Evolutionary conservation across 23 red algal species (phyloP), one percentile per base, ranked within the genome.

Genomic region (Pyropia yezoensis): DNA sequence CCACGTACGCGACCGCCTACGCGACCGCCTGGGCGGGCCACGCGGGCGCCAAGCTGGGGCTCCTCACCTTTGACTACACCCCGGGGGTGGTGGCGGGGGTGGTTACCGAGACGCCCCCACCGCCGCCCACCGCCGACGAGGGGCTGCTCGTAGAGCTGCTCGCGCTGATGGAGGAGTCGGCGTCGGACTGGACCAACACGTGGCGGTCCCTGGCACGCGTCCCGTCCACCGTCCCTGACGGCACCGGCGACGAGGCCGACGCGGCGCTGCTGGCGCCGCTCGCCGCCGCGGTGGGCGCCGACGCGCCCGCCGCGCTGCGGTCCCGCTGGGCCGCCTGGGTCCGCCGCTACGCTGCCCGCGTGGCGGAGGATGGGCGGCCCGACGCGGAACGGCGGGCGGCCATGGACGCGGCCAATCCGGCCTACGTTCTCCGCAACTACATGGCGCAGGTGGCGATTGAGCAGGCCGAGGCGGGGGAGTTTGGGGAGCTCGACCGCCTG

Each of bases 391-490:
- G 93, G 18, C 49, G 78, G 15, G 26, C 56, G 27, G 60, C 25
- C 25, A 97, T 97, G 93, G 82, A 90, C 63, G 57, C 15, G 15
- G 62, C 58, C 17, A 89, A 89, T 27, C 93, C 93, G 14, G 78
- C 77, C 2, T 97, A 90, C 77, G 90, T 97, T 39, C 78, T 97
- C 50, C 73, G 93, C 17, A 97, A 97, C 66, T 97, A 97, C 33
- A 78, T 90, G 76, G 80, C 77, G 3, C 83, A 89, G 56, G 27
- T 21, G 52, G 93, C 93, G 27, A 97, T 97, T 55, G 85, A 97
- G n/a, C 62, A 57, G 64, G 94, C 94, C 20, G 85, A 98, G 50
- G 59, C 74, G 23, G 85, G 85, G 12, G 85, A 98, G 50, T 90
- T 69, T 65, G 33, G 26, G 60, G 85, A 87, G 55, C 74, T 98